Evolutionary conservation across 2,329 filamentous ascomycete genomes (phyloP).

Genomic region (Sordariomycetes sp.): DNA sequence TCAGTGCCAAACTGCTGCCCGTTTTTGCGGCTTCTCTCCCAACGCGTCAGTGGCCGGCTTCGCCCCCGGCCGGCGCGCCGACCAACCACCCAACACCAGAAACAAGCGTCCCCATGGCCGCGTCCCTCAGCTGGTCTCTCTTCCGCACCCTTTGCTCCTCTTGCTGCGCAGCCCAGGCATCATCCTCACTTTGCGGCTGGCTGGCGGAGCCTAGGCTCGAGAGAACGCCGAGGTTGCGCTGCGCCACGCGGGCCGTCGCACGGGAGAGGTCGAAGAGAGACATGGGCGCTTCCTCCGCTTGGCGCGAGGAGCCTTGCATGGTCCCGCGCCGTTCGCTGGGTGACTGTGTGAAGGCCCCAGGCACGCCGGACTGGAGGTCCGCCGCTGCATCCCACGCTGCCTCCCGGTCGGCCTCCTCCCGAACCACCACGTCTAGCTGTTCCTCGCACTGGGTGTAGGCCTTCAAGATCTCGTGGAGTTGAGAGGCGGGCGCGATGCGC

Average conservation of each 20-base stretch:
- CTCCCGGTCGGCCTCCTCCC: slow-evolving; percentile 57
- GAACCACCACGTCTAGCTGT: slow-evolving; percentile 57
- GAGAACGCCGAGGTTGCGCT: slow-evolving; percentile 45
- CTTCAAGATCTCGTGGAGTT: slow-evolving; percentile 64
- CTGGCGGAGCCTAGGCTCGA: slow-evolving; percentile 32
- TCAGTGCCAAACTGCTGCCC: not conserved
- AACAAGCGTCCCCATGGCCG: slow-evolving; percentile 55
- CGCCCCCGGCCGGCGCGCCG: slow-evolving; percentile 5
- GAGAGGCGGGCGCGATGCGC: slow-evolving; percentile 57
- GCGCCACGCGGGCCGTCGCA: slow-evolving; percentile 48
- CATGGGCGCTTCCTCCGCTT: slow-evolving; percentile 47
- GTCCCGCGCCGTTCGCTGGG: slow-evolving; percentile 12
- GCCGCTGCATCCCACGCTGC: slow-evolving; percentile 59
- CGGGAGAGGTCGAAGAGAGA: slow-evolving; percentile 55
- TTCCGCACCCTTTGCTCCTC: slow-evolving; percentile 36
- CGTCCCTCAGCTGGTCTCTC: slow-evolving; percentile 60
- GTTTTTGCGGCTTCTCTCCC: not conserved
- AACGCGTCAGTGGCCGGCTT: not conserved
- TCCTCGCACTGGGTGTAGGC: slow-evolving; percentile 70
- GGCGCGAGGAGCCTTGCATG: slow-evolving; percentile 5
- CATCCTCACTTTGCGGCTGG: slow-evolving; percentile 14
- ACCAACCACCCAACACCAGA: slow-evolving; percentile 60
- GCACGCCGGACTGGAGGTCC: slow-evolving; percentile 44
- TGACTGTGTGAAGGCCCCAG: slow-evolving; percentile 36
- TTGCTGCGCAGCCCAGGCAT: slow-evolving; percentile 1